phyloP scores from a whole-genome alignment of 805 yeast genomes.

The Lachancea sp. region DNA sequence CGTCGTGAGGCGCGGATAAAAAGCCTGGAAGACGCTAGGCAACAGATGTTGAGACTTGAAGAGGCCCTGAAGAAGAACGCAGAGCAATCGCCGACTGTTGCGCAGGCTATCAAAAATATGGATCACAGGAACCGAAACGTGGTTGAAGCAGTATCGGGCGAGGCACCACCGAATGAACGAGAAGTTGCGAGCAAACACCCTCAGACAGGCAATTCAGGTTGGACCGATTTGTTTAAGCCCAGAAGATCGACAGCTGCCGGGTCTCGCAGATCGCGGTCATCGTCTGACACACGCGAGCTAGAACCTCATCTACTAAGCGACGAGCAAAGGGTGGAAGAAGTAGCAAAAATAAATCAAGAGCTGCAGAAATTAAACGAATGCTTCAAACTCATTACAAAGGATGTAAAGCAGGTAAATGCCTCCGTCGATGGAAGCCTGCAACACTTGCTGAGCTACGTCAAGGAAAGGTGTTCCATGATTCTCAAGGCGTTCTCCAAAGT shows the following conservation, averaged over 20 bases:
- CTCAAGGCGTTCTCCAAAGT: constrained; percentile 30
- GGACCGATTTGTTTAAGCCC: constrained; percentile 9
- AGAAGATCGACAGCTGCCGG: constrained; percentile 11
- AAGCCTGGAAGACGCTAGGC: constrained; percentile 31
- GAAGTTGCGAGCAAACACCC: neutral
- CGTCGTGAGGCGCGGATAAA: constrained; percentile 31
- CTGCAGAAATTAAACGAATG: constrained; percentile 37
- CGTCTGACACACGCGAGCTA: constrained; percentile 20
- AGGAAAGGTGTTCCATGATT: constrained; percentile 26
- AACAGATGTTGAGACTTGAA: constrained; percentile 24
- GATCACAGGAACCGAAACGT: neutral
- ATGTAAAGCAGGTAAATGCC: constrained; percentile 33
- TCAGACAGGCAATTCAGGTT: neutral
- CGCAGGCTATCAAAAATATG: constrained; percentile 9
- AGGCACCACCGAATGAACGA: neutral
- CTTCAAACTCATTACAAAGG: constrained; percentile 32
- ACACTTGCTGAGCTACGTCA: constrained; percentile 23
- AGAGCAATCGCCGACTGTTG: constrained; percentile 32
- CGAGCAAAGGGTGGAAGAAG: constrained; percentile 34
- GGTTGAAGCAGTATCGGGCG: neutral
- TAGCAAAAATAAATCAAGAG: constrained; percentile 33
- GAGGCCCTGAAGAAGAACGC: constrained; percentile 33
- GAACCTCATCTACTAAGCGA: constrained; percentile 32
- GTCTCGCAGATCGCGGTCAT: constrained; percentile 11
- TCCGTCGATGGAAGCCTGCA: constrained; percentile 30